Evolutionary conservation across 1,284 basidiomycete species (phyloP), one percentile per base, ranked within the genome.

Genomic region (Papiliotrema nemorosa): DNA sequence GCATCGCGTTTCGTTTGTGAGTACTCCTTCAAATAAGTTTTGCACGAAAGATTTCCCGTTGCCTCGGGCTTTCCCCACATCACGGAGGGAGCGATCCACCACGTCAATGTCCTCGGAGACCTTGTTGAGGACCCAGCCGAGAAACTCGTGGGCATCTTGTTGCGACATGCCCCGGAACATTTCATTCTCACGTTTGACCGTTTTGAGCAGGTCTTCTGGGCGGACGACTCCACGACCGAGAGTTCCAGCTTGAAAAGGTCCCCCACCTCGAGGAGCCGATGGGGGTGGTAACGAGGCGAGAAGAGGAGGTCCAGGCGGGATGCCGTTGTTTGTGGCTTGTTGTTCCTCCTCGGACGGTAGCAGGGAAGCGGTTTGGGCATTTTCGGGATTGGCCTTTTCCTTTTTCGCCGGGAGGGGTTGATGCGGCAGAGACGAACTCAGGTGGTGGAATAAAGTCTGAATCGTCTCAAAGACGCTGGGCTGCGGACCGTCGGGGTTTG

Each of bases 1-100:
- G 74, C 94, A 98, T 26, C 91, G 83, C 18, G 94, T 98, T 78
- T 98, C 96, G 74, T 92, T 97, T 14, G 93, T 97, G 54, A 97
- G 75, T 2, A 85, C 80, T 24, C 96, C 94, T 72, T 97, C 90
- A 63, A 97, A 98, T 40, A 97, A 81, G 47, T 83, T 83, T 66
- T 97, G 93, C 2, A 98, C 85, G 60, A 93, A 84, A 0, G 92
- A 94, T 57, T 84, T 80, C 49, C 72, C 73, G 59, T 46, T 76
- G 64, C 55, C 56, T 10, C 62, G 57, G 25, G 57, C 57, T 31
- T 61, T 50, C 2, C 65, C 65, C 14, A 57, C 39, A 2, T 47
- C 54, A 38, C 59, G 63, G 41, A 72, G 55, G 26, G 64, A 48
- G 43, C 57, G 64, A 38, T 77, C 72, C 13, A 88, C 83, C 51